phyloP scores from a whole-genome alignment of 805 yeast species.

The Maudiozyma barnettii region DNA sequence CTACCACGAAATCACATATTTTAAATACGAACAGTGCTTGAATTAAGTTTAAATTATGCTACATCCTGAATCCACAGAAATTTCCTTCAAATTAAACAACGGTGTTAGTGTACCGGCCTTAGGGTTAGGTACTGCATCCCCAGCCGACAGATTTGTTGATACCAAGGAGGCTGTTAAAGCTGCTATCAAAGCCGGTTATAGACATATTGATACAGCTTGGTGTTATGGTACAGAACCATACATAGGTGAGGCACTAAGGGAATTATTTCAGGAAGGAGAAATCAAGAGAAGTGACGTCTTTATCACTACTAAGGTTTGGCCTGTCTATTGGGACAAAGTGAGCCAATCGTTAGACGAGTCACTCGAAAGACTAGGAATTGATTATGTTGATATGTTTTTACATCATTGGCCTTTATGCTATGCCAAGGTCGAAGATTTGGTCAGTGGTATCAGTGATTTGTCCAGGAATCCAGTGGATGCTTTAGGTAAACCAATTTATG shows the following conservation, averaged over 20 bases:
- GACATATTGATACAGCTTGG: constrained; percentile 70
- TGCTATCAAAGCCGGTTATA: constrained; percentile 57
- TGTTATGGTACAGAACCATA: constrained; percentile 58
- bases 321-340: constrained; percentile 41
- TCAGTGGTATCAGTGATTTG: constrained; percentile 14
- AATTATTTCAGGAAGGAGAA: constrained; percentile 37
- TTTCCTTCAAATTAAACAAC: constrained; percentile 41
- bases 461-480: constrained; percentile 22
- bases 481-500: constrained; percentile 29
- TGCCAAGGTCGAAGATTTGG: constrained; percentile 19
- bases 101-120: constrained; percentile 56
- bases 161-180: constrained; percentile 44
- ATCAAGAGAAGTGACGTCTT: constrained; percentile 50
- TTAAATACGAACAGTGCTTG: too few species aligned
- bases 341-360: constrained; percentile 48
- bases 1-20: too few species aligned
- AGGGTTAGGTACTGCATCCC: constrained; percentile 60
- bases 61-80: constrained; percentile 30
- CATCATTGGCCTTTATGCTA: constrained; percentile 70
- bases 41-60: constrained; percentile 8
- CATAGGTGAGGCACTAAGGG: constrained; percentile 52
- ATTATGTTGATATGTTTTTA: constrained; percentile 66
- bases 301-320: constrained; percentile 67
- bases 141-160: constrained; percentile 37
- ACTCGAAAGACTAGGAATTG: constrained; percentile 50